Conservation (phyloP, 1,139 yeast genomes). For the Geotrichum cucujoidarum region DNA sequence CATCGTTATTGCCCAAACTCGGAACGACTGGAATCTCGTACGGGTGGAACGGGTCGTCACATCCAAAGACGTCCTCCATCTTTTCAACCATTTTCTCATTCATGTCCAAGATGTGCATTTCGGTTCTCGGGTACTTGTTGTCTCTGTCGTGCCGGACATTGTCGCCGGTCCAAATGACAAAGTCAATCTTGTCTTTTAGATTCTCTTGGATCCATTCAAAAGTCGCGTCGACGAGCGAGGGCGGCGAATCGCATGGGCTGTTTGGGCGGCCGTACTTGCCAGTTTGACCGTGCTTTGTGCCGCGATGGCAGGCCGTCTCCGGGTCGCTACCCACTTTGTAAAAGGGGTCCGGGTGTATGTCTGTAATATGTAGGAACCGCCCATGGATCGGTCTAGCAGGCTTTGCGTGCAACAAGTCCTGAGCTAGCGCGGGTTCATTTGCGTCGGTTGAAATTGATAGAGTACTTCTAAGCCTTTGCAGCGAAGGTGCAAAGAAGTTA, state of each 20-base stretch:
- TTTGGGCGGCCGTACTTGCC: slow-evolving; percentile 21
- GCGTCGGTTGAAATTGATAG: background rate
- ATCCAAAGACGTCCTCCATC: slow-evolving; percentile 50
- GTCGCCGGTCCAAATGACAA: slow-evolving; percentile 88
- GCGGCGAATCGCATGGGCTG: slow-evolving; percentile 54
- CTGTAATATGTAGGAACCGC: slow-evolving; percentile 76
- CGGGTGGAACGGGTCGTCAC: slow-evolving; percentile 37
- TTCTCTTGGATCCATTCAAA: slow-evolving; percentile 61
- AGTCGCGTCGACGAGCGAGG: slow-evolving; percentile 56
- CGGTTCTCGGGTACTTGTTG: slow-evolving; percentile 65
- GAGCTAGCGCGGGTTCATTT: background rate
- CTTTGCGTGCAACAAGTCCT: slow-evolving; percentile 9
- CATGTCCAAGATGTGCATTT: slow-evolving; percentile 61
- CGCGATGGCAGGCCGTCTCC: slow-evolving; percentile 56
- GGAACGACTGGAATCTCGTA: slow-evolving; percentile 52
- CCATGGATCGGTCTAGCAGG: slow-evolving; percentile 46
- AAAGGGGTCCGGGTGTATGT: slow-evolving; percentile 78
- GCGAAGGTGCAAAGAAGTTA: background rate
- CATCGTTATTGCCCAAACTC: slow-evolving; percentile 79
- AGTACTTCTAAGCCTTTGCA: background rate
- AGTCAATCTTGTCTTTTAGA: slow-evolving; percentile 69
- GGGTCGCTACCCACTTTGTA: slow-evolving; percentile 52
- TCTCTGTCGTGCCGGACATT: slow-evolving; percentile 84
- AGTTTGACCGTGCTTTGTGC: slow-evolving; percentile 29
- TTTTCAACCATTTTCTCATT: slow-evolving; percentile 55